These are phyloP conservation scores for Naegleria fowleri DNA, from an alignment of 208 protist species.

Conservation along the genomic window DNA sequence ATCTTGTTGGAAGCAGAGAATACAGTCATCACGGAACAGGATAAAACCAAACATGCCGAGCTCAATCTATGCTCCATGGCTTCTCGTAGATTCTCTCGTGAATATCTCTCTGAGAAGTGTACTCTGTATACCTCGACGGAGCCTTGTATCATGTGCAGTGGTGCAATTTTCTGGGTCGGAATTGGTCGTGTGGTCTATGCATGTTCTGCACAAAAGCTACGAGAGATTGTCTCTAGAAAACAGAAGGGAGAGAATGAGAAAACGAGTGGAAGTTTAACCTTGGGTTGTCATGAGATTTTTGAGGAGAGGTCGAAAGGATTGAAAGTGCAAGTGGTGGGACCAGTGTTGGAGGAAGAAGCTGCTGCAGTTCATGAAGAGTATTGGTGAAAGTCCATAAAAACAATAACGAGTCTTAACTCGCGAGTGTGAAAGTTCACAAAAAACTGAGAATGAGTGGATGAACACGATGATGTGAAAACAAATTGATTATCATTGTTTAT, in stretches of 20 bases:
- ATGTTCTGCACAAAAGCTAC: neutral
- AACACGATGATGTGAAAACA: too few species aligned
- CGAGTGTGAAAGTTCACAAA: too few species aligned
- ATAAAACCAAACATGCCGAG: conserved; percentile 24
- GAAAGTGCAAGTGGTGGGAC: neutral
- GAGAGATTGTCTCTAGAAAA: neutral
- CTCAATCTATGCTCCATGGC: neutral
- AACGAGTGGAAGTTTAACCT: neutral
- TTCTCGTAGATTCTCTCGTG: neutral
- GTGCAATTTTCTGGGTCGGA: conserved; percentile 25
- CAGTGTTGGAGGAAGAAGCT: conserved; percentile 17
- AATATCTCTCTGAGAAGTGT: neutral
- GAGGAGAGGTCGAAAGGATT: neutral
- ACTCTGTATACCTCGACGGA: conserved; percentile 10
- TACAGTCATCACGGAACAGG: neutral
- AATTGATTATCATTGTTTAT: too few species aligned
- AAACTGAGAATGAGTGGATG: too few species aligned
- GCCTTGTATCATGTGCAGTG: conserved; percentile 17
- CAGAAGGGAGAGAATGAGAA: neutral
- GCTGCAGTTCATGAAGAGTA: conserved; percentile 20
- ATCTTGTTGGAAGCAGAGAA: conserved; percentile 14
- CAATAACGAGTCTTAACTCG: too few species aligned
- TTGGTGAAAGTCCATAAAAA: too few species aligned
- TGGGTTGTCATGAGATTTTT: conserved; percentile 7
- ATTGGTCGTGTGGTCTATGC: conserved; percentile 9